phyloP scores from a whole-genome alignment of 2,329 filamentous ascomycete genomes.

The Botrytis porri region DNA sequence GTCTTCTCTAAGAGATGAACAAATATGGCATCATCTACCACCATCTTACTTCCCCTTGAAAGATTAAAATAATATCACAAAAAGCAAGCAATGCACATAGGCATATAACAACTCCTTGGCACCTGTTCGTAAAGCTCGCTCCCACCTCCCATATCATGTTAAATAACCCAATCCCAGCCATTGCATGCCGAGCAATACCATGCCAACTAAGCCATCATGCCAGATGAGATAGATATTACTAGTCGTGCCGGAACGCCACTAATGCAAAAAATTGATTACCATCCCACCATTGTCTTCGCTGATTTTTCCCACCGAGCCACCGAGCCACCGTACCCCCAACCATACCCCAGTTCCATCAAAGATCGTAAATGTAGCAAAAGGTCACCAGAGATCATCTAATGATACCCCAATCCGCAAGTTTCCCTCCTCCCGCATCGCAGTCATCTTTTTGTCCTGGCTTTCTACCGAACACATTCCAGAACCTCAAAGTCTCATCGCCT shows the following conservation, averaged over 20 bases:
- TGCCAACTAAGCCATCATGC: conserved; percentile 15
- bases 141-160: conserved; percentile 10
- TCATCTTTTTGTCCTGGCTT: conserved; percentile 68
- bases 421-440: conserved; percentile 60
- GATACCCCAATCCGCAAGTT: conserved; percentile 74
- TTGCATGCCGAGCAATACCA: conserved; percentile 15
- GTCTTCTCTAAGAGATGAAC: conserved; percentile 2
- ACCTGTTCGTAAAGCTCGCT: conserved; percentile 17
- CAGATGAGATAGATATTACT: conserved; percentile 15
- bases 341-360: conserved; percentile 6
- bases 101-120: conserved; percentile 17
- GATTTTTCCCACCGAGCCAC: conserved; percentile 6
- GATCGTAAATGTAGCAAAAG: not conserved
- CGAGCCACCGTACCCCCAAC: not conserved
- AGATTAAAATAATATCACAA: conserved; percentile 17
- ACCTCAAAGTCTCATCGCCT: conserved; percentile 90
- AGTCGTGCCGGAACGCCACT: conserved; percentile 16
- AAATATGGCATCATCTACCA: conserved; percentile 9
- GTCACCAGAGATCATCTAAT: conserved; percentile 57
- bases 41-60: not conserved
- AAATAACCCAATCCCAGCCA: conserved; percentile 17
- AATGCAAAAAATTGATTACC: conserved; percentile 19
- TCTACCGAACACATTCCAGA: conserved; percentile 94
- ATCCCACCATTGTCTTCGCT: conserved; percentile 9
- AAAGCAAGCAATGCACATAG: conserved; percentile 11